These are phyloP conservation scores for Sparassis latifolia DNA, from an alignment of 1,284 basidiomycete species.

Conservation along the genomic window DNA sequence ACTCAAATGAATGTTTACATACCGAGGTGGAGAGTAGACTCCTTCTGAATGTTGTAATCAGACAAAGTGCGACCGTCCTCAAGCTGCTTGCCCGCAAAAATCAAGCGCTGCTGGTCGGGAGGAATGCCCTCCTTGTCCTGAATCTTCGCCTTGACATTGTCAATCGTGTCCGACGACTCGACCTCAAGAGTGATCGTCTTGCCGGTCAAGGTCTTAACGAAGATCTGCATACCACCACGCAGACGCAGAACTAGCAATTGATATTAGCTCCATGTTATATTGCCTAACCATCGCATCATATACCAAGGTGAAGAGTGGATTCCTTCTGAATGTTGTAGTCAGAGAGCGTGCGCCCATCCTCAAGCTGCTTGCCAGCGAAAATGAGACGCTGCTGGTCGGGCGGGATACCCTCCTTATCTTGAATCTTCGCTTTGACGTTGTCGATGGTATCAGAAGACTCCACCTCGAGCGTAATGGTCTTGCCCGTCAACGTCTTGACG, in stretches of 20 bases:
- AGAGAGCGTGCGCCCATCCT: slow-evolving; percentile 64
- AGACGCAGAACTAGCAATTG: slow-evolving; percentile 41
- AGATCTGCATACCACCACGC: slow-evolving; percentile 72
- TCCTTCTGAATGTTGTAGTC: slow-evolving; percentile 76
- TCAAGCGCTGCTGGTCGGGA: slow-evolving; percentile 79
- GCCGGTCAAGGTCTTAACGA: slow-evolving; percentile 58
- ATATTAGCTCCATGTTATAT: neutral
- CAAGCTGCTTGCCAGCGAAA: slow-evolving; percentile 70
- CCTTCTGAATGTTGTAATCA: slow-evolving; percentile 29
- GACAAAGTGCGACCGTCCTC: slow-evolving; percentile 66
- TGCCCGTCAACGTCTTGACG: slow-evolving; percentile 79
- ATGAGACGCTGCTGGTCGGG: slow-evolving; percentile 77
- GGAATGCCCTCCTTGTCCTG: slow-evolving; percentile 65
- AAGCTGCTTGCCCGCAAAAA: slow-evolving; percentile 80
- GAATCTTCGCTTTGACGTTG: slow-evolving; percentile 73
- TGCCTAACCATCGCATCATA: neutral
- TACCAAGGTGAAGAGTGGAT: slow-evolving; percentile 69
- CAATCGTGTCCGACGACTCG: slow-evolving; percentile 45
- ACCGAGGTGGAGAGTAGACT: slow-evolving; percentile 25
- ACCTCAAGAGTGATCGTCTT: slow-evolving; percentile 48
- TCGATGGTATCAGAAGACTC: slow-evolving; percentile 83
- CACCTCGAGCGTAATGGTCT: slow-evolving; percentile 84
- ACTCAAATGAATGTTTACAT: slow-evolving; percentile 1
- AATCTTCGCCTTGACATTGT: slow-evolving; percentile 49
- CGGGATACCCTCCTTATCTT: slow-evolving; percentile 72